Evolutionary conservation across 495 filamentous ascomycete genomes (phyloP).

Genomic region (Tuber borchii): DNA sequence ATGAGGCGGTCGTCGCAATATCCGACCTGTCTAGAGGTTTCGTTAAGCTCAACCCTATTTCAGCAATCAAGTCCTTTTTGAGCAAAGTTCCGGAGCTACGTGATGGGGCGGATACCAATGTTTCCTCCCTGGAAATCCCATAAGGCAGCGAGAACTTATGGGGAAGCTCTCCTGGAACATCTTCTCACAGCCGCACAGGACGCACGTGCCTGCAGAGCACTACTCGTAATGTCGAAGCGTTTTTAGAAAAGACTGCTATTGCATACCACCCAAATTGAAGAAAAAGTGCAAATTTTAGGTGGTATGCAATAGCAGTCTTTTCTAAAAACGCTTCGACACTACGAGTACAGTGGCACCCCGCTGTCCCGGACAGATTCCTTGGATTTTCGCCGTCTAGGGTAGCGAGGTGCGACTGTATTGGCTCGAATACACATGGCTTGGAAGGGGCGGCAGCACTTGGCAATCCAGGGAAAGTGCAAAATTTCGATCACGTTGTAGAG

Average conservation of each 20-base stretch:
- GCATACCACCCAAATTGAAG: too few relatives aligned
- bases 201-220: conserved; percentile 35
- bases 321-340: too few relatives aligned
- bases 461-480: conserved; percentile 53
- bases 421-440: conserved; percentile 43
- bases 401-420: conserved; percentile 25
- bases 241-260: too few relatives aligned
- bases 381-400: too few relatives aligned
- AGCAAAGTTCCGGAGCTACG: conserved; percentile 45
- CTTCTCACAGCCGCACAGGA: conserved; percentile 51
- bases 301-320: too few relatives aligned
- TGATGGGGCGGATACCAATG: conserved; percentile 48
- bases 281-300: too few relatives aligned
- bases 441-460: conserved; percentile 51
- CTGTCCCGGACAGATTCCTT: too few relatives aligned
- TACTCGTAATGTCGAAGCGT: too few relatives aligned
- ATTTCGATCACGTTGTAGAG: conserved; percentile 55
- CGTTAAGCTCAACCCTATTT: conserved; percentile 64
- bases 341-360: too few relatives aligned
- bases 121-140: conserved; percentile 48
- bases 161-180: conserved; percentile 54
- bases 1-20: conserved; percentile 71
- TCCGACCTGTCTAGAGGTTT: conserved; percentile 69
- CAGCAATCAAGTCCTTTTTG: conserved; percentile 57
- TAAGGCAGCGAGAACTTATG: conserved; percentile 45